Evolutionary conservation across 441 rosid species (phyloP).

Genomic region (Rhodomyrtus psidioides): DNA sequence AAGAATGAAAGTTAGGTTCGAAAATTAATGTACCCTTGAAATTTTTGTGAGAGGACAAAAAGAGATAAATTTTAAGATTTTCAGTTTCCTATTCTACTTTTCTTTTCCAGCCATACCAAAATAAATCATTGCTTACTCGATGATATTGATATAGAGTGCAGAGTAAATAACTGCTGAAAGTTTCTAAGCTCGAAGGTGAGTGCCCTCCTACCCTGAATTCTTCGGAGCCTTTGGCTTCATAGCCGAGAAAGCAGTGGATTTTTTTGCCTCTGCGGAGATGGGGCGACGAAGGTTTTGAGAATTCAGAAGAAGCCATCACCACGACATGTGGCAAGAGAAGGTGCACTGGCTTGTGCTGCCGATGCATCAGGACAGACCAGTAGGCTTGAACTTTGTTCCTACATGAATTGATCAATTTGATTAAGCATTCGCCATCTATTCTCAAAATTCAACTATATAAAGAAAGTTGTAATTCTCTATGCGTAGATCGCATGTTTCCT

Average conservation of each 20-base stretch:
- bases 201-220: fast-evolving
- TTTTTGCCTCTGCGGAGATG: fast-evolving
- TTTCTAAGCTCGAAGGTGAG: neutral
- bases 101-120: neutral
- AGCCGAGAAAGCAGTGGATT: neutral
- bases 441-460: neutral
- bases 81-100: neutral
- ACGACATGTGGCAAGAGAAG: fast-evolving
- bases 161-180: fast-evolving
- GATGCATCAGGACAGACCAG: fast-evolving
- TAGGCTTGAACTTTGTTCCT: neutral
- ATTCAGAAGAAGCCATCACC: neutral
- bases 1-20: neutral
- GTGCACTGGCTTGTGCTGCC: too few species aligned
- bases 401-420: neutral
- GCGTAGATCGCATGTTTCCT: fast-evolving
- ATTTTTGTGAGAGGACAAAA: neutral
- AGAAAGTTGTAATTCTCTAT: neutral
- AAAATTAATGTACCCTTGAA: neutral
- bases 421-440: neutral
- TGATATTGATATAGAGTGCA: neutral
- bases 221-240: fast-evolving
- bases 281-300: fast-evolving
- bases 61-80: neutral
- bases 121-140: neutral